phyloP scores from a whole-genome alignment of 208 protist species.

The Leishmania mexicana region DNA sequence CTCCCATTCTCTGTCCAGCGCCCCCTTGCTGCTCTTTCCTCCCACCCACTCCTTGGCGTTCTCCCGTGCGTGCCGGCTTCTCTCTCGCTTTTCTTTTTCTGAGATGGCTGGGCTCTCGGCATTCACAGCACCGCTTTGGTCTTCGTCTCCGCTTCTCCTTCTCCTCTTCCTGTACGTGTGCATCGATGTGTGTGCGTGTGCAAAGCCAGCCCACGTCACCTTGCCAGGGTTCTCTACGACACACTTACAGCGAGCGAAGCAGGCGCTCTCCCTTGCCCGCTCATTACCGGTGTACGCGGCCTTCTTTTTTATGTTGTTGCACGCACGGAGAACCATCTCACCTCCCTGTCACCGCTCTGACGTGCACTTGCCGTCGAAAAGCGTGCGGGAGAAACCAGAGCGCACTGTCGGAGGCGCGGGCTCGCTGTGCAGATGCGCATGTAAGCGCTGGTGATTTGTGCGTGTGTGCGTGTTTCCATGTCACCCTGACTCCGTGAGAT shows the following conservation, averaged over 20 bases:
- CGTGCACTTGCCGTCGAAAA: background rate
- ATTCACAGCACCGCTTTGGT: background rate
- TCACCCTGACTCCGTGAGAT: background rate
- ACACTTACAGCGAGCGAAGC: background rate
- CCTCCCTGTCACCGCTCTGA: background rate
- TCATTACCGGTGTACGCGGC: background rate
- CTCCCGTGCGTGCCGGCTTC: too few relatives aligned
- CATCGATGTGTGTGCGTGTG: too few relatives aligned
- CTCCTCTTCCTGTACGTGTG: background rate
- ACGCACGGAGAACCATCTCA: background rate
- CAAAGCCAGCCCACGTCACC: background rate
- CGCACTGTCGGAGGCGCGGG: background rate
- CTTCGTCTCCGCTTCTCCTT: background rate
- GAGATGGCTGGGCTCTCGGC: background rate
- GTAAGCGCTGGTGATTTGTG: background rate
- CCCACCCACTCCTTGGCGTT: too few relatives aligned
- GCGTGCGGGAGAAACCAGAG: background rate
- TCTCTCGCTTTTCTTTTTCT: background rate
- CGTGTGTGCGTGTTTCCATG: background rate
- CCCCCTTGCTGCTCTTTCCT: too few relatives aligned
- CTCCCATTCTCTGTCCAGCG: background rate
- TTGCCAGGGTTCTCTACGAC: background rate
- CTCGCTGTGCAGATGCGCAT: background rate
- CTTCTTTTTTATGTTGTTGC: background rate
- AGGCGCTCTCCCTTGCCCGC: background rate